Evolutionary conservation across 2,329 filamentous ascomycete genomes (phyloP), one percentile per base, ranked within the genome.

Genomic region (Cordyceps javanica): DNA sequence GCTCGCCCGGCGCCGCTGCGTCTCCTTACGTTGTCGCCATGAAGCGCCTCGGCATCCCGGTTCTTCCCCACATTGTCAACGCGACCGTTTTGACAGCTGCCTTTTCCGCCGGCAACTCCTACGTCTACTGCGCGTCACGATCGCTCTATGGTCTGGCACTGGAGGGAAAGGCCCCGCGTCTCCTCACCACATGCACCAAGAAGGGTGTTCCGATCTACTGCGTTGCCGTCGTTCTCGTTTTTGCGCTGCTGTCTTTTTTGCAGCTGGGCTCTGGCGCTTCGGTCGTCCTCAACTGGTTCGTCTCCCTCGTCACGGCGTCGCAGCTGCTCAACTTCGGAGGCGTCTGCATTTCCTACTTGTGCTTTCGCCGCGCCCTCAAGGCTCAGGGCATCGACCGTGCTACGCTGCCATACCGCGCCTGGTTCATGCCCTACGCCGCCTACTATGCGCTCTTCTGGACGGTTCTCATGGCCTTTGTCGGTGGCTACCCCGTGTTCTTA

Each of bases 401-500:
- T 38, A 78, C 77, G 0, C 72, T 93, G n/a, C 88, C 88, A 0
- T 91, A 90, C 73, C 85, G 80, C 62, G 84, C 84, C 1, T 78
- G 78, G 61, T 77, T 82, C 44, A 88, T 91, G 73, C 90, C 90
- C 2, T 92, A 85, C 64, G 78, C 82, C 0, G 88, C 89, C 0
- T 92, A 82, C 67, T 83, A 86, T 50, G 85, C 83, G 0, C 72
- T 90, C 6, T 68, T 75, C 0, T 83, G 81, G 26, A 88, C 85
- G 1, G 81, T 82, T 50, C 69, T 88, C 61, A 91, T 93, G 85
- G 81, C 85, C 0, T 84, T 92, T 63, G 83, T 91, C 1, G 83
- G 87, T 9, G 89, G 89, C 0, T 93, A 91, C 61, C 80, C 85
- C 0, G 87, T 92, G 1, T 94, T 93, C 65, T 68, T 92, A 46